These are phyloP conservation scores for Rhodotorula kratochvilovae DNA, from an alignment of 768 basidiomycete genomes.

Conservation along the genomic window DNA sequence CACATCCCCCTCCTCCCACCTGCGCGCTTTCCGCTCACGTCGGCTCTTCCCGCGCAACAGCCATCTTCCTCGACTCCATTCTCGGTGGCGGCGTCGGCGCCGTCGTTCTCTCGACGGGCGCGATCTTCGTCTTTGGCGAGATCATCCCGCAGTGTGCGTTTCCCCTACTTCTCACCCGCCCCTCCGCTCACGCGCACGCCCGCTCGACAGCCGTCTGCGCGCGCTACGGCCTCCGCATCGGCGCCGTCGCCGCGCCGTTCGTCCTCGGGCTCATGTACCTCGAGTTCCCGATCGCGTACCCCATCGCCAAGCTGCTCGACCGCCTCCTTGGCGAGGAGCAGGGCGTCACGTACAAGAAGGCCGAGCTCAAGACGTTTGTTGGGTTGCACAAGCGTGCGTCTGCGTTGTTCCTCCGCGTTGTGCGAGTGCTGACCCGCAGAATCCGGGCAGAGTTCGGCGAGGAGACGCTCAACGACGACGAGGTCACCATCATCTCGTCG, in stretches of 20 bases:
- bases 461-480: constrained; percentile 50
- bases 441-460: constrained; percentile 46
- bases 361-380: constrained; percentile 51
- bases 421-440: constrained; percentile 11
- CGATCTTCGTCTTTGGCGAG: constrained; percentile 52
- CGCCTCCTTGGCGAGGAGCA: constrained; percentile 70
- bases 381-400: constrained; percentile 48
- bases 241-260: constrained; percentile 70
- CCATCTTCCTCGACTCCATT: constrained; percentile 51
- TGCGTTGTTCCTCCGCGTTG: no score
- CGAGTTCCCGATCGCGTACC: constrained; percentile 64
- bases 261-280: constrained; percentile 56
- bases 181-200: no score
- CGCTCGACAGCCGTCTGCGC: constrained; percentile 59
- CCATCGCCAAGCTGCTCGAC: constrained; percentile 70
- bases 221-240: constrained; percentile 72
- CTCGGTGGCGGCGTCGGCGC: constrained; percentile 52
- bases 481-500: constrained; percentile 46
- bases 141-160: constrained; percentile 58
- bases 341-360: constrained; percentile 48
- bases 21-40: neutral
- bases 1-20: no score
- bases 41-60: neutral
- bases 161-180: neutral
- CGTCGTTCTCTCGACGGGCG: constrained; percentile 45